A percentile compares a stretch with the other conserved stretches of the same genome.
phyloP scores from a whole-genome alignment of 768 basidiomycete genomes.

The Neoboletus subvelutipes region DNA sequence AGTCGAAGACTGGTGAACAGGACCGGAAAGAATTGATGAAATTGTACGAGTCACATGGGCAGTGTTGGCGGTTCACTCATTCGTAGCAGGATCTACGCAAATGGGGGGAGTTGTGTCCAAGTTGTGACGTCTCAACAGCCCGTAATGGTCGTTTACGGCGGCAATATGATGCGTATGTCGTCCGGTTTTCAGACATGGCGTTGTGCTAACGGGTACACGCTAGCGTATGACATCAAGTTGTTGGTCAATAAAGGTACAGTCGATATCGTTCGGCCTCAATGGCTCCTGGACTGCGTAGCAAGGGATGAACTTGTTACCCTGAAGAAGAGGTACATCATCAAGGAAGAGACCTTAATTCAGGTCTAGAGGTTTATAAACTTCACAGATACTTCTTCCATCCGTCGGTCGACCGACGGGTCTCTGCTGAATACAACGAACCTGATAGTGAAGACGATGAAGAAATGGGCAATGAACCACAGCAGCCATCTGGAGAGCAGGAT shows the following conservation, averaged over 20 bases:
- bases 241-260: conserved; percentile 67
- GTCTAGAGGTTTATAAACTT: neutral
- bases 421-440: conserved; percentile 51
- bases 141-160: conserved; percentile 65
- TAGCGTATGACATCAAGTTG: conserved; percentile 70
- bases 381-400: conserved; percentile 80
- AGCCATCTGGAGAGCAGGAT: conserved; percentile 19
- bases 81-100: conserved; percentile 56
- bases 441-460: conserved; percentile 36
- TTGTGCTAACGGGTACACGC: neutral
- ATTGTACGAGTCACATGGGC: conserved; percentile 43
- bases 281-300: conserved; percentile 79
- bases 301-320: conserved; percentile 57
- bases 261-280: conserved; percentile 77
- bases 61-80: conserved; percentile 1
- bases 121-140: conserved; percentile 54
- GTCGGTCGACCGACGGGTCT: conserved; percentile 46
- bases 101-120: conserved; percentile 68
- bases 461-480: conserved; percentile 10
- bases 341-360: neutral
- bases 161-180: conserved; percentile 62
- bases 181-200: neutral
- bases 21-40: conserved; percentile 70
- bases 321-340: conserved; percentile 54
- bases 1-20: conserved; percentile 60